Evolutionary conservation across 345 rosid species (phyloP).

Genomic region (Citrus trifoliata): DNA sequence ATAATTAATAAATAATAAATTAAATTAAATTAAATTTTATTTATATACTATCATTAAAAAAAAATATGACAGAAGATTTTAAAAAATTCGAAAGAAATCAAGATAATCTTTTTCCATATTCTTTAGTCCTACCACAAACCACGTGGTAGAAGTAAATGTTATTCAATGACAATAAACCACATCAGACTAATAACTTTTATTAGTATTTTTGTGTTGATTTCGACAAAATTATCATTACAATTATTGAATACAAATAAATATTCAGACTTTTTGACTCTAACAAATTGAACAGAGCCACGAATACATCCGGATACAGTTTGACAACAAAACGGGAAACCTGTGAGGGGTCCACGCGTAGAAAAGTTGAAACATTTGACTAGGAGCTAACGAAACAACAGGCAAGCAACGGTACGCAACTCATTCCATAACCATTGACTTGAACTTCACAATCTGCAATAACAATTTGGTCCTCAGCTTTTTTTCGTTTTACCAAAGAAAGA

Average conservation of each 20-base stretch:
- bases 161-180: neutral
- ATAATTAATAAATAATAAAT: too few species aligned
- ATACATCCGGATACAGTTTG: neutral
- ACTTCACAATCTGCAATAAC: too few species aligned
- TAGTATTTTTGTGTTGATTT: neutral
- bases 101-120: too few species aligned
- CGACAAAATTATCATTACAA: neutral
- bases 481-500: too few species aligned
- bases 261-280: neutral
- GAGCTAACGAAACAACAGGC: too few species aligned
- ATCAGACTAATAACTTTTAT: neutral
- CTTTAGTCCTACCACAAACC: too few species aligned
- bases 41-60: too few species aligned
- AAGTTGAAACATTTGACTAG: neutral
- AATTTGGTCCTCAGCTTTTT: too few species aligned
- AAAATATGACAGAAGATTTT: fast-evolving
- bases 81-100: fast-evolving
- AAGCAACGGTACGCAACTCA: too few species aligned
- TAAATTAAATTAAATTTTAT: fast-evolving
- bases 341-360: neutral
- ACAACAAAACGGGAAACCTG: too few species aligned
- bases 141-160: too few species aligned
- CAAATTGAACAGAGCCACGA: neutral
- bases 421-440: too few species aligned
- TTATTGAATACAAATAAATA: neutral